Evolutionary conservation across 2,329 filamentous ascomycete species (phyloP).

Genomic region (Trichoderma cornu-damae): DNA sequence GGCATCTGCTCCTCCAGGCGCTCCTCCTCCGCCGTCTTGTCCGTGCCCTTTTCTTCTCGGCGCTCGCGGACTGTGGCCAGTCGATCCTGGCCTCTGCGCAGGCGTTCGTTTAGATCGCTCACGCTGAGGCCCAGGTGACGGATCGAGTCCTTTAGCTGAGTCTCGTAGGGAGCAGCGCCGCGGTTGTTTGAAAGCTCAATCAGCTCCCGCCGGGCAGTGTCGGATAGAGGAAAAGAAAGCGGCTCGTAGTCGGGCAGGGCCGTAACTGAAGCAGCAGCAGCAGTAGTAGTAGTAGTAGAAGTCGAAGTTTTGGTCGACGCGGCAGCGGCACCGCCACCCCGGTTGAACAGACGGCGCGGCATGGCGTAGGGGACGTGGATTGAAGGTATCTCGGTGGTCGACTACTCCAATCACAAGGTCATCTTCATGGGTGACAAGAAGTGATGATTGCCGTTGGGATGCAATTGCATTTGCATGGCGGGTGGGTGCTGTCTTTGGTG

Average conservation of each 20-base stretch:
- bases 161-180: conserved; percentile 39
- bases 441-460: no score
- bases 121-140: conserved; percentile 42
- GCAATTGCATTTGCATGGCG: no score
- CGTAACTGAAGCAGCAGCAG: no score
- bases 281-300: no score
- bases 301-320: conserved; percentile 22
- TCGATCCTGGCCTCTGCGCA: conserved; percentile 34
- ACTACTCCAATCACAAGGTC: neutral
- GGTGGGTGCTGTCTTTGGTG: no score
- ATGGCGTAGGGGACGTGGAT: conserved; percentile 21
- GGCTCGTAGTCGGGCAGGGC: conserved; percentile 47
- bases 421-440: neutral
- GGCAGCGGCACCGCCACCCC: conserved; percentile 20
- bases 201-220: conserved; percentile 36
- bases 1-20: conserved; percentile 37
- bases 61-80: conserved; percentile 33
- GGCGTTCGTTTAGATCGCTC: conserved; percentile 46
- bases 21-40: conserved; percentile 35
- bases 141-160: conserved; percentile 43
- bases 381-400: neutral
- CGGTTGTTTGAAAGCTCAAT: conserved; percentile 40
- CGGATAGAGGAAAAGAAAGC: conserved; percentile 42
- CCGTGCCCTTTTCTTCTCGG: conserved; percentile 35
- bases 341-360: conserved; percentile 33